Evolutionary conservation across 495 filamentous ascomycete genomes (phyloP), one percentile per base, ranked within the genome.

Genomic region (Hyaloscypha finlandica): DNA sequence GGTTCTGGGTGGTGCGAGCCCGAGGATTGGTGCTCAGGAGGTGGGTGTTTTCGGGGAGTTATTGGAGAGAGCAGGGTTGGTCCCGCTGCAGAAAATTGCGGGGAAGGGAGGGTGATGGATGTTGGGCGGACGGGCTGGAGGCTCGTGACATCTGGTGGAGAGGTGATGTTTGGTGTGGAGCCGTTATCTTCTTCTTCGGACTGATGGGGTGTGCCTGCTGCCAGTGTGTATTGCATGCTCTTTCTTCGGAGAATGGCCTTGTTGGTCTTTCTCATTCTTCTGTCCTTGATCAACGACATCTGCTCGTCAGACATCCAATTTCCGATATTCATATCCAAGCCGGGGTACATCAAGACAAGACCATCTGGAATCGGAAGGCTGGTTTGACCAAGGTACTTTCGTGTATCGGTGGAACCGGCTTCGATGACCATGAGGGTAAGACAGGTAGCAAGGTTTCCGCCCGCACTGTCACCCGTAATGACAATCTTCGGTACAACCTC

Each of bases 261-360:
- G 73, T 97, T 97, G 2, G 88, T 92, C 66, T 87, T 88, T 3
- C 94, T 86, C 64, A 85, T 87, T 61, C 86, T 83, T 51, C 91
- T 89, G 65, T 97, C 93, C 68, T 94, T 89, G 62, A 99, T 97
- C 48, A 98, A 79, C 0, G 91, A 84, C 92, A 97, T 95, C 74
- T 98, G 94, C 75, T 98, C 95, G 71, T 99, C 96, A 0, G 90
- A 92, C 93, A 99, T 97, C 95, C 95, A 99, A 71, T 92, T 97
- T n/a, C 91, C 90, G 59, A 98, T 97, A 74, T 93, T 97, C 88
- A 98, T 90, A 72, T 97, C 96, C 64, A 99, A 80, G 0, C 87
- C 87, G 2, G 95, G 95, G 73, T 99, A 99, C 32, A 96, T 88
- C 48, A 97, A 81, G 2, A 98, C 82, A 12, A 97, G 72, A 0